These are phyloP conservation scores for Verticillium dahliae DNA, from an alignment of 2,329 filamentous ascomycete genomes.

Conservation along the genomic window DNA sequence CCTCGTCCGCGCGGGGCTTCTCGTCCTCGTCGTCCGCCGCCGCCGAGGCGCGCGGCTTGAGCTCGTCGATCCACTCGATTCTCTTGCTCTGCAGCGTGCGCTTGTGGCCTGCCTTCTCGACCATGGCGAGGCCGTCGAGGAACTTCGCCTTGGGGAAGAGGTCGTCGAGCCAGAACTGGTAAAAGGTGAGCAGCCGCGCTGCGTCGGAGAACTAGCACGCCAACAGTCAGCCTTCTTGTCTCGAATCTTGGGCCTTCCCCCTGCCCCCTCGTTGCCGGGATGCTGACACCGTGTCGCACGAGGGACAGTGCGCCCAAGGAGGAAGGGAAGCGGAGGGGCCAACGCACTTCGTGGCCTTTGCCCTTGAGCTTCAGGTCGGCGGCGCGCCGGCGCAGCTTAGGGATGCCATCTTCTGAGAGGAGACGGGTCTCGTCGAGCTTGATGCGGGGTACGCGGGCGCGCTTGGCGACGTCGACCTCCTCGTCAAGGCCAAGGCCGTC, in stretches of 20 bases:
- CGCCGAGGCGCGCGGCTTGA: slow-evolving; percentile 43
- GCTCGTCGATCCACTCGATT: slow-evolving; percentile 78
- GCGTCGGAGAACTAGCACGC: slow-evolving; percentile 70
- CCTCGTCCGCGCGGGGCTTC: slow-evolving; percentile 11
- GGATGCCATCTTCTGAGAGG: slow-evolving; percentile 78
- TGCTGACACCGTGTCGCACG: too few relatives aligned
- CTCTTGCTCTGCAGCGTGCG: slow-evolving; percentile 69
- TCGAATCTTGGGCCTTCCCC: not conserved
- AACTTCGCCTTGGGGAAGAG: slow-evolving; percentile 94
- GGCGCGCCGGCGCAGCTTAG: slow-evolving; percentile 67
- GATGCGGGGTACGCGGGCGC: slow-evolving; percentile 62
- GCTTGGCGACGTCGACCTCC: slow-evolving; percentile 76
- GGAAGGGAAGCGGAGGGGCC: not conserved
- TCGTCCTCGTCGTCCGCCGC: slow-evolving; percentile 25
- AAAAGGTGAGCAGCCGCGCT: slow-evolving; percentile 75
- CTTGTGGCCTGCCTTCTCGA: slow-evolving; percentile 89
- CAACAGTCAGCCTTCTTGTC: not conserved
- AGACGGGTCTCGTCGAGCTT: slow-evolving; percentile 84
- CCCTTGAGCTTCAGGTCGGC: slow-evolving; percentile 76
- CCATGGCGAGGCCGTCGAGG: slow-evolving; percentile 78
- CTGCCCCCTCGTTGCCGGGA: too few relatives aligned
- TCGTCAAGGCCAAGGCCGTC: slow-evolving; percentile 72
- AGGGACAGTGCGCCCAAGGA: too few relatives aligned
- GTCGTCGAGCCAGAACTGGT: slow-evolving; percentile 95
- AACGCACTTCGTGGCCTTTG: slow-evolving; percentile 78